Conservation (phyloP, 768 basidiomycete genomes). For the Naganishia friedmannii region DNA sequence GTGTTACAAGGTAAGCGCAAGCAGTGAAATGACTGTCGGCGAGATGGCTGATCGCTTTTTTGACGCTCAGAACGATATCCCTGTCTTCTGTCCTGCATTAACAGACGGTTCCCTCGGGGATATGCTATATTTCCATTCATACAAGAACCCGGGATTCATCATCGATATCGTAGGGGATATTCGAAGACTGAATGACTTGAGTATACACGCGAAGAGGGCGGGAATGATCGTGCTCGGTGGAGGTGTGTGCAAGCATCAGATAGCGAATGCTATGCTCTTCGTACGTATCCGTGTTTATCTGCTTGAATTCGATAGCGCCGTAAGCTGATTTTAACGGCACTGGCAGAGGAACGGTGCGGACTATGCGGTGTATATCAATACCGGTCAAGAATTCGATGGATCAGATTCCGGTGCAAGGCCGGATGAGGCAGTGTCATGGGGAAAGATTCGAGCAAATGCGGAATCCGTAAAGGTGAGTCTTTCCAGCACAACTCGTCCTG, state of each 20-base stretch:
- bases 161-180: constrained; percentile 96
- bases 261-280: constrained; percentile 99
- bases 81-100: constrained; percentile 95
- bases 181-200: constrained; percentile 80
- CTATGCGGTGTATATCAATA: constrained; percentile 95
- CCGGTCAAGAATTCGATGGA: constrained; percentile 98
- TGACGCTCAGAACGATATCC: constrained; percentile 79
- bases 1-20: constrained; percentile 84
- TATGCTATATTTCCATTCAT: constrained; percentile 99
- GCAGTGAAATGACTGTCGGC: background rate
- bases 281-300: constrained; percentile 56
- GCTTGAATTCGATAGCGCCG: background rate
- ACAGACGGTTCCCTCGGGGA: constrained; percentile 98
- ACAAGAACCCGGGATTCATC: constrained; percentile 74
- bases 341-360: constrained; percentile 92
- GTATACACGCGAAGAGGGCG: constrained; percentile 81
- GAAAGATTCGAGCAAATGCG: constrained; percentile 81
- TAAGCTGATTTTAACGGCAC: constrained; percentile 26
- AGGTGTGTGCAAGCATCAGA: constrained; percentile 98
- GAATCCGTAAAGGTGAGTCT: constrained; percentile 52
- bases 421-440: constrained; percentile 98
- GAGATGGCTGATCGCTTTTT: background rate
- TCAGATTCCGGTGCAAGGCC: constrained; percentile 95
- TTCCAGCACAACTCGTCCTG: constrained; percentile 31
- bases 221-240: constrained; percentile 98